Evolutionary conservation across 176 grass and related monocot species (phyloP).

Genomic region (Carex scoparia): DNA sequence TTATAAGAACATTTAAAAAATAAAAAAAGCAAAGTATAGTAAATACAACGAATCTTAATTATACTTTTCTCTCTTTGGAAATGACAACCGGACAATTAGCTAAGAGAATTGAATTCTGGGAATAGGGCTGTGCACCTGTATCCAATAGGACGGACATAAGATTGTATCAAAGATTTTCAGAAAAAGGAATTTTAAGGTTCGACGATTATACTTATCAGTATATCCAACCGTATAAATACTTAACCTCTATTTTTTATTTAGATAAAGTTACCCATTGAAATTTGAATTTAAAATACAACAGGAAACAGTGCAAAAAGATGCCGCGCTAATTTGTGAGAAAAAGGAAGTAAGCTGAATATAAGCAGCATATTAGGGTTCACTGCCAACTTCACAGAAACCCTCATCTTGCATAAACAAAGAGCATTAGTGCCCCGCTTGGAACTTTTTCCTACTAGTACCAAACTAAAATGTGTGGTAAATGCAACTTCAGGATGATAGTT

Average conservation of each 20-base stretch:
- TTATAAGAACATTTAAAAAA: conserved; percentile 9
- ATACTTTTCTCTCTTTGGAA: conserved; percentile 3
- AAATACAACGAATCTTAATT: conserved; percentile 1
- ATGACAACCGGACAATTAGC: conserved; percentile 8
- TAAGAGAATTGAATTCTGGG: neutral
- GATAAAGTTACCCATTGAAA: neutral
- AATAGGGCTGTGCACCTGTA: neutral
- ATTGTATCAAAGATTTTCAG: neutral
- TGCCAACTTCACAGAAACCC: neutral
- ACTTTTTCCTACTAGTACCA: neutral
- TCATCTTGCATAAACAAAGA: neutral
- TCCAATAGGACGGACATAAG: neutral
- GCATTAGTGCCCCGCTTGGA: neutral
- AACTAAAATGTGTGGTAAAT: neutral
- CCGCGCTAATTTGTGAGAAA: neutral
- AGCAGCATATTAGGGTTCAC: neutral
- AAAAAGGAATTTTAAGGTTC: neutral
- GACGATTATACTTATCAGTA: neutral
- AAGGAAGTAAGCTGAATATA: neutral
- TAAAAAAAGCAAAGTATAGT: neutral
- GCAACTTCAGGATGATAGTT: neutral
- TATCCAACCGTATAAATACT: neutral
- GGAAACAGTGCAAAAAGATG: neutral
- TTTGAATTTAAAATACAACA: neutral
- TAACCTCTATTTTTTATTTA: neutral